These are phyloP conservation scores for Neurospora sp. DNA, from an alignment of 495 filamentous ascomycete species.

Conservation along the genomic window DNA sequence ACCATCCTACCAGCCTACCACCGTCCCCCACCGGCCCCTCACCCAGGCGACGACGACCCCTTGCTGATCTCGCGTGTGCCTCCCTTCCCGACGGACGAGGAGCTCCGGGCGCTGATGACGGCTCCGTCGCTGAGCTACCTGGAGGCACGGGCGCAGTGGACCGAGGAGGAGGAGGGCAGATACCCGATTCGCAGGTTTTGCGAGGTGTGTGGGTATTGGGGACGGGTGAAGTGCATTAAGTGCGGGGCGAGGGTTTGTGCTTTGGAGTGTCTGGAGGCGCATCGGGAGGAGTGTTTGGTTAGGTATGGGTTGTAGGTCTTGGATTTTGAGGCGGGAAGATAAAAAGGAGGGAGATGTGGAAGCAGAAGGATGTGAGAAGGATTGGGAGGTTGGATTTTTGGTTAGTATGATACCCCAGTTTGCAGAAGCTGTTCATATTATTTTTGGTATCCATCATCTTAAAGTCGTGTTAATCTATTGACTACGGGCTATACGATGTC, in stretches of 20 bases:
- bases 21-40: slow-evolving; percentile 21
- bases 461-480: not conserved
- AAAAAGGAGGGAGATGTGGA: not conserved
- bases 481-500: not conserved
- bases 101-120: slow-evolving; percentile 57
- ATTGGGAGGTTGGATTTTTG: not conserved
- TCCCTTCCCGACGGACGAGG: slow-evolving; percentile 50
- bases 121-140: slow-evolving; percentile 72
- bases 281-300: slow-evolving; percentile 61
- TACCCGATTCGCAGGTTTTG: slow-evolving; percentile 67
- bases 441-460: not conserved
- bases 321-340: not conserved
- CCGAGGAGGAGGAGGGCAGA: slow-evolving; percentile 16
- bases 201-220: slow-evolving; percentile 90
- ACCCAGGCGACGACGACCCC: slow-evolving; percentile 48
- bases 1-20: slow-evolving; percentile 23
- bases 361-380: not conserved
- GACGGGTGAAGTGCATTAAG: slow-evolving; percentile 71
- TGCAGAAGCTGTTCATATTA: not conserved
- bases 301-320: slow-evolving; percentile 53
- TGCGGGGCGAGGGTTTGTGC: slow-evolving; percentile 76
- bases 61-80: slow-evolving; percentile 56
- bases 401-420: not conserved
- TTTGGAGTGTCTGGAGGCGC: slow-evolving; percentile 66
- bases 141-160: slow-evolving; percentile 55